Conservation (phyloP, 208 protist genomes). For the Acanthamoeba healyi region DNA sequence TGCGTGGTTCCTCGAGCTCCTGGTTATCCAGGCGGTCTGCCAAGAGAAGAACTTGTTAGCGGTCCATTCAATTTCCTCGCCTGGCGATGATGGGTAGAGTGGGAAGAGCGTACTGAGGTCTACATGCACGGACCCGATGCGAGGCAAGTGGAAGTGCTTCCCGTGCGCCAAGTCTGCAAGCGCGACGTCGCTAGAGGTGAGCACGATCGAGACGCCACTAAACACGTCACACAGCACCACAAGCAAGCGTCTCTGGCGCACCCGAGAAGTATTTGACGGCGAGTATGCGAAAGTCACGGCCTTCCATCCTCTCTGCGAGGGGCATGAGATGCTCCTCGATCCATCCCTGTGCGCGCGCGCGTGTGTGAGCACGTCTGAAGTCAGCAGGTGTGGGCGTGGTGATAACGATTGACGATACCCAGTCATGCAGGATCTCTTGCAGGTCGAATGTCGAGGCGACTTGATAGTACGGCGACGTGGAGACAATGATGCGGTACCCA, state of each 20-base stretch:
- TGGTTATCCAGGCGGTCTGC: slow-evolving; percentile 1
- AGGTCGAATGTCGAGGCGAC: slow-evolving; percentile 13
- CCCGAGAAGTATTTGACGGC: slow-evolving; percentile 30
- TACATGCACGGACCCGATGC: background rate
- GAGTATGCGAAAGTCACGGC: slow-evolving; percentile 14
- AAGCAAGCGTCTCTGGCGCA: background rate
- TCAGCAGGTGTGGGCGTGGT: too few species aligned
- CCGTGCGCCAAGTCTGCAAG: slow-evolving; percentile 26
- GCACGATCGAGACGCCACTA: background rate
- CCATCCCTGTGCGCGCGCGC: background rate
- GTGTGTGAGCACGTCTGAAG: background rate
- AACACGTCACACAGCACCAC: background rate
- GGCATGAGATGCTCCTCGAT: slow-evolving; percentile 59
- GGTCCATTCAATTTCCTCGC: background rate
- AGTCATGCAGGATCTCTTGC: slow-evolving; percentile 42
- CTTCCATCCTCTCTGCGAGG: slow-evolving; percentile 2
- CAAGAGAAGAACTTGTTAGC: background rate
- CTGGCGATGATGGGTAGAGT: background rate
- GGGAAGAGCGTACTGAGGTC: slow-evolving; percentile 17
- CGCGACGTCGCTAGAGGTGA: too few species aligned
- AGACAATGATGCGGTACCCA: slow-evolving; percentile 34
- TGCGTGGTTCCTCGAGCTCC: slow-evolving; percentile 4
- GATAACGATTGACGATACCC: background rate
- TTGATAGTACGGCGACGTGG: slow-evolving; percentile 18
- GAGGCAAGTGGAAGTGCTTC: slow-evolving; percentile 1